Evolutionary conservation across 768 basidiomycete species (phyloP), one percentile per base, ranked within the genome.

Genomic region (Termitomyces sp.): DNA sequence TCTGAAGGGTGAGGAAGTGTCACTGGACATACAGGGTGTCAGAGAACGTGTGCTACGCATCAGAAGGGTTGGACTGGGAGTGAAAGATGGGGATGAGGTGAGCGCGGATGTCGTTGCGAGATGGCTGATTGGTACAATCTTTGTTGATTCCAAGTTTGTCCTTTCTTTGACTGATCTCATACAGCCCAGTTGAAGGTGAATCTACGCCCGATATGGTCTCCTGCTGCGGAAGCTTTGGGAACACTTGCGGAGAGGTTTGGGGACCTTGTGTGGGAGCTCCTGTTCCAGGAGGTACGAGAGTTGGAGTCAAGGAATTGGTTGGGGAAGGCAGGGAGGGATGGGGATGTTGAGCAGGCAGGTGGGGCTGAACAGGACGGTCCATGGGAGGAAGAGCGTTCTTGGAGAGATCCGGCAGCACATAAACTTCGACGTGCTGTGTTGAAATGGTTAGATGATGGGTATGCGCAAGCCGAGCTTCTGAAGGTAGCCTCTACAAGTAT

Each of bases 111-210:
- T 92, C 6, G 87, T 84, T 60, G 76, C 81, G 7, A 73, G 87
- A 45, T 95, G 93, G 90, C 71, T 94, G 22, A 82, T 89, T 33
- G 88, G 91, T 91, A 54, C 59, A 81, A 75, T 5, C 55, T 4
- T 38, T 9, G 11, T 49, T 44, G 11, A 20, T 32, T 13, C 4
- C 6, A 7, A 32, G 5, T 32, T 32, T 20, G n/a, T 18, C 7
- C 24, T 32, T 33, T 42, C 54, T 44, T 44, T 55, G 56, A 57
- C 20, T 22, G 11, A 46, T 24, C 8, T 48, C 13, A 42, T 28
- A n/a, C 38, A 90, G 92, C 91, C 7, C 96, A 97, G 71, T 79
- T 98, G 56, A 98, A 98, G 76, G 90, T 98, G 62, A 96, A 95
- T 70, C 76, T 98, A 49, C 84, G 92, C 33, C 97, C 97, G 0